A percentile compares a stretch with the other conserved stretches of the same genome.
Evolutionary conservation across 176 grass and related monocot genomes (phyloP).

Genomic region (Aegilops tauschii): DNA sequence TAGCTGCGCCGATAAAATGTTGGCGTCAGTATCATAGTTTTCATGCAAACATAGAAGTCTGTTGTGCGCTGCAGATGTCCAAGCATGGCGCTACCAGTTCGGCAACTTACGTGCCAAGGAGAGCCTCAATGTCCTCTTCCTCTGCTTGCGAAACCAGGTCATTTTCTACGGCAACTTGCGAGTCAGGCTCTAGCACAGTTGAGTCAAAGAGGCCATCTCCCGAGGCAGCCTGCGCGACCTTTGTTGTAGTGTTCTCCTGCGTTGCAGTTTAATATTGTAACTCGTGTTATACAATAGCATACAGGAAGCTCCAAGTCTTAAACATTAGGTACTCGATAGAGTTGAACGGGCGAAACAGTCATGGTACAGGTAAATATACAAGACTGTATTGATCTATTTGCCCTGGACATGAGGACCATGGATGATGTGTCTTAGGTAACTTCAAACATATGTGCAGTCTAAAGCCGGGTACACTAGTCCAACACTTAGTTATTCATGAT

Average conservation of each 20-base stretch:
- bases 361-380: background rate
- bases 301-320: background rate
- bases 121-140: constrained; percentile 85
- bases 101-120: constrained; percentile 73
- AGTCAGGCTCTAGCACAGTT: constrained; percentile 38
- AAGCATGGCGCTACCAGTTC: background rate
- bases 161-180: constrained; percentile 59
- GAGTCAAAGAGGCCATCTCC: constrained; percentile 55
- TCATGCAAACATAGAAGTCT: background rate
- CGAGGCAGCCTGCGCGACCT: constrained; percentile 39
- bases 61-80: constrained; percentile 7
- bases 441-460: background rate
- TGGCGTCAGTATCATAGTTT: background rate
- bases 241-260: constrained; percentile 70
- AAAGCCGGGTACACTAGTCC: background rate
- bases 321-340: background rate
- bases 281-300: background rate
- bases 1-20: constrained; percentile 41
- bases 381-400: background rate
- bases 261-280: background rate
- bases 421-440: background rate
- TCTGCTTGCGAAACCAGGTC: constrained; percentile 84
- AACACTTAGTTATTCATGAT: background rate
- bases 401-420: background rate
- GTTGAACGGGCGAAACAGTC: background rate